Evolutionary conservation across 2,329 filamentous ascomycete species (phyloP).

Genomic region (Aspergillus sp.): DNA sequence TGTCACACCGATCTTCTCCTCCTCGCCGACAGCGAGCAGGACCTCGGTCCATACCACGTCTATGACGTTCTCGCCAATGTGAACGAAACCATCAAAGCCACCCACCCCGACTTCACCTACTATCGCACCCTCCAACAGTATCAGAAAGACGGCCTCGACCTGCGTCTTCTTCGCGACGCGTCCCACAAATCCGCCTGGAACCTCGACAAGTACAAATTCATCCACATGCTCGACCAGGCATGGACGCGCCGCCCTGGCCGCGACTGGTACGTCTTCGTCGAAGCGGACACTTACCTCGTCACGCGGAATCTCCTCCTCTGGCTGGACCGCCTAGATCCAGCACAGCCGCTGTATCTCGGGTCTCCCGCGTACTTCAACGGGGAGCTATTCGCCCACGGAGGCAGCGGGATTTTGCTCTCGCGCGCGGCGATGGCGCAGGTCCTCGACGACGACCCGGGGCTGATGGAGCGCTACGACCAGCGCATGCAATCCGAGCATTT

Average conservation of each 20-base stretch:
- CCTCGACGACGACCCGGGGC: conserved; percentile 40
- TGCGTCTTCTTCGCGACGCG: conserved; percentile 34
- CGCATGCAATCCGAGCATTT: conserved; percentile 46
- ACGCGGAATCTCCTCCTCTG: conserved; percentile 53
- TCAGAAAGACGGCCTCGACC: conserved; percentile 45
- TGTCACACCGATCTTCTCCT: conserved; percentile 53
- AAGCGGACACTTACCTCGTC: conserved; percentile 58
- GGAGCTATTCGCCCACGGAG: conserved; percentile 55
- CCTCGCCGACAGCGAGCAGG: conserved; percentile 32
- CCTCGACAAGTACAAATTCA: conserved; percentile 62
- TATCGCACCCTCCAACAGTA: conserved; percentile 44
- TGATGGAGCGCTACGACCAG: conserved; percentile 50
- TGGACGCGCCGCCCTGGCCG: conserved; percentile 50
- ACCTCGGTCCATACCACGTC: conserved; percentile 28
- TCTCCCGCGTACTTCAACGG: conserved; percentile 45
- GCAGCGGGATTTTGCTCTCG: conserved; percentile 52
- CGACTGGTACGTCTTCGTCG: conserved; percentile 61
- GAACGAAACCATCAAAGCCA: conserved; percentile 39
- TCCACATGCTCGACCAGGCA: conserved; percentile 57
- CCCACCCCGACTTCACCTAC: conserved; percentile 51
- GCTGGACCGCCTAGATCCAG: conserved; percentile 45
- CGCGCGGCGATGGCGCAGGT: conserved; percentile 52
- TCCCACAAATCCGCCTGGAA: conserved; percentile 45
- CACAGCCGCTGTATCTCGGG: conserved; percentile 50
- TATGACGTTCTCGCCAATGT: conserved; percentile 33